phyloP scores from a whole-genome alignment of 2,329 filamentous ascomycete species.

The Stenocarpella maydis region DNA sequence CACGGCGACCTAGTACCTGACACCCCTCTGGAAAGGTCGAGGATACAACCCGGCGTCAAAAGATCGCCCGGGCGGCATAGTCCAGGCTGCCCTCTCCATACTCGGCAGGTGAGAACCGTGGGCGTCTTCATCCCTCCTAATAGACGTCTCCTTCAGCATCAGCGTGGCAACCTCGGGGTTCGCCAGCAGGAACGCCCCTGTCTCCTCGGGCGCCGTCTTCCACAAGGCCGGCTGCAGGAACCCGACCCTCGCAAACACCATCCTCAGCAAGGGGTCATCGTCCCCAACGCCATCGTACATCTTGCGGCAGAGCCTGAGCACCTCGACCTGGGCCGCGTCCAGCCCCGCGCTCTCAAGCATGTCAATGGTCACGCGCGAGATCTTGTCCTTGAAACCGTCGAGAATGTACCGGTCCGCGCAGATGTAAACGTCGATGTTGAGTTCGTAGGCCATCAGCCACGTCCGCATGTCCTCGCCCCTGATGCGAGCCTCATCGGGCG shows the following conservation, averaged over 20 bases:
- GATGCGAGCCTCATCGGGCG: slow-evolving; percentile 46
- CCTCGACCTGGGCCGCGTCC: slow-evolving; percentile 53
- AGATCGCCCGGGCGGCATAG: not conserved
- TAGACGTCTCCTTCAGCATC: slow-evolving; percentile 57
- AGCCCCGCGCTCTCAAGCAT: slow-evolving; percentile 54
- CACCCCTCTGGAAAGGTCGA: slow-evolving; percentile 12
- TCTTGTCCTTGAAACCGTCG: slow-evolving; percentile 52
- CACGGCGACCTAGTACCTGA: not conserved
- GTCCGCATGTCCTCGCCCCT: slow-evolving; percentile 54
- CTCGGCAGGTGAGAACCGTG: slow-evolving; percentile 51
- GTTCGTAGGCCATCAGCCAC: slow-evolving; percentile 56
- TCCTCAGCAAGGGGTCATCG: slow-evolving; percentile 53
- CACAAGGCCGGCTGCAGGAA: slow-evolving; percentile 57
- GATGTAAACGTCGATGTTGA: slow-evolving; percentile 59
- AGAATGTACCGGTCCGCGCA: slow-evolving; percentile 58
- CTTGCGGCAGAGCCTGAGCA: slow-evolving; percentile 53
- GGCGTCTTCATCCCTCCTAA: slow-evolving; percentile 51
- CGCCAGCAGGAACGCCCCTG: slow-evolving; percentile 51
- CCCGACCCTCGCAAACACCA: slow-evolving; percentile 58
- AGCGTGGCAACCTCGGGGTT: slow-evolving; percentile 56
- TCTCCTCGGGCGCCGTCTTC: slow-evolving; percentile 51
- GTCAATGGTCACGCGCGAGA: slow-evolving; percentile 54
- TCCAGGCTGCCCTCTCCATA: slow-evolving; percentile 48
- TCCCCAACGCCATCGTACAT: slow-evolving; percentile 54
- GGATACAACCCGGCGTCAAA: not conserved